phyloP scores from a whole-genome alignment of 805 yeast species.

The Sugiyamaella floridensis region DNA sequence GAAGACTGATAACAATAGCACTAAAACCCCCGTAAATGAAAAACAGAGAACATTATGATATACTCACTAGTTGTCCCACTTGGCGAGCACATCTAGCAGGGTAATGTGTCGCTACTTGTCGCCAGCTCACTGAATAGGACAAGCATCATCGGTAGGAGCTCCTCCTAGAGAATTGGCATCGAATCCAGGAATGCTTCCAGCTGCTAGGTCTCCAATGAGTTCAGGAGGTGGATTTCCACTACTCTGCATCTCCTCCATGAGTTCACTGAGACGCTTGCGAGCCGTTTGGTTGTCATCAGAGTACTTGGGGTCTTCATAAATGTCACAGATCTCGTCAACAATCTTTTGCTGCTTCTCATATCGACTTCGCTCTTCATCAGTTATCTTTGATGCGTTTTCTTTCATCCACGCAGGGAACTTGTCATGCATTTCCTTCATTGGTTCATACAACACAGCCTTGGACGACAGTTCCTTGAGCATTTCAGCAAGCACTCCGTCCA shows the following conservation, averaged over 20 bases:
- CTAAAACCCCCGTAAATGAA: too few species aligned
- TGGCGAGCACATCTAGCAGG: too few species aligned
- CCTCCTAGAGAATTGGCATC: slow-evolving; percentile 15
- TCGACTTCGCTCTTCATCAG: slow-evolving; percentile 42
- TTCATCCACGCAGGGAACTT: slow-evolving; percentile 69
- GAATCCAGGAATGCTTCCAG: slow-evolving; percentile 36
- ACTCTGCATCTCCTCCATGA: slow-evolving; percentile 57
- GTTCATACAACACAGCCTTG: slow-evolving; percentile 80
- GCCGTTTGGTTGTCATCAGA: slow-evolving; percentile 40
- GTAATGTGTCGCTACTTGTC: too few species aligned
- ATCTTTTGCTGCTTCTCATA: slow-evolving; percentile 58
- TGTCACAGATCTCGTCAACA: slow-evolving; percentile 52
- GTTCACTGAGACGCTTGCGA: slow-evolving; percentile 46
- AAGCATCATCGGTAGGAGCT: slow-evolving; percentile 9
- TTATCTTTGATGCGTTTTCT: slow-evolving; percentile 41
- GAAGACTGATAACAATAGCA: too few species aligned
- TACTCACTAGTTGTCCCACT: too few species aligned
- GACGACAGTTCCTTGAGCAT: slow-evolving; percentile 78
- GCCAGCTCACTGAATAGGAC: slow-evolving; percentile 11
- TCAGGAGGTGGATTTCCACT: slow-evolving; percentile 79
- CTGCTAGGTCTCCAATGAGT: slow-evolving; percentile 52
- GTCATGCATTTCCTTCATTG: slow-evolving; percentile 69
- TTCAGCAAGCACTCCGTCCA: slow-evolving; percentile 60
- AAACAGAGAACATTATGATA: too few species aligned
- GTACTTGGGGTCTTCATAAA: slow-evolving; percentile 62